These are phyloP conservation scores for Cydonia oblonga DNA, from an alignment of 331 rosid species.

Conservation along the genomic window DNA sequence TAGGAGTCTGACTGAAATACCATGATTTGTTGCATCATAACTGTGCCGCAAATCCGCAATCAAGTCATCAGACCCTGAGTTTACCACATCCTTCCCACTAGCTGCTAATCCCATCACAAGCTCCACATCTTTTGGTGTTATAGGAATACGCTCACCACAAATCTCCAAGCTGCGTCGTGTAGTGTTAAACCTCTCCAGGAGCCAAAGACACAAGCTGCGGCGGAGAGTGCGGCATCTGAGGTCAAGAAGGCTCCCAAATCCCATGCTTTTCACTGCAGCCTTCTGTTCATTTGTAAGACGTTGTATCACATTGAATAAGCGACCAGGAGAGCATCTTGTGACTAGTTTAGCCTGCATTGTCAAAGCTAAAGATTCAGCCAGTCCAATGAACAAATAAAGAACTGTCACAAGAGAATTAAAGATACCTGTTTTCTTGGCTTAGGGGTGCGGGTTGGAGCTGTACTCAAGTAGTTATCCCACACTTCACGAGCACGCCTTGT, in stretches of 20 bases:
- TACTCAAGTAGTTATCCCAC: slow-evolving; percentile 37
- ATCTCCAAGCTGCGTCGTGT: slow-evolving; percentile 24
- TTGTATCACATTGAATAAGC: slow-evolving; percentile 30
- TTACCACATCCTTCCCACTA: slow-evolving; percentile 35
- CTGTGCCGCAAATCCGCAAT: slow-evolving; percentile 21
- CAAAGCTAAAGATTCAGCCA: slow-evolving; percentile 1
- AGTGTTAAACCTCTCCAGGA: slow-evolving; percentile 31
- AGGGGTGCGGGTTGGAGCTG: slow-evolving; percentile 15
- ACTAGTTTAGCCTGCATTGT: slow-evolving; percentile 26
- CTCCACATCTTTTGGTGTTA: slow-evolving; percentile 29
- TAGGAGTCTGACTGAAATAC: slow-evolving; percentile 28
- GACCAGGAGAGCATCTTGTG: slow-evolving; percentile 37
- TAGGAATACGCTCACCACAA: slow-evolving; percentile 16
- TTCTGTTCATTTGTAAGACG: slow-evolving; percentile 25
- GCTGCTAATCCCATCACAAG: slow-evolving; percentile 32
- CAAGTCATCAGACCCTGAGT: slow-evolving; percentile 33
- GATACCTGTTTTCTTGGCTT: slow-evolving; percentile 39
- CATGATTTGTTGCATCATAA: slow-evolving; percentile 30
- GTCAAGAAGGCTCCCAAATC: slow-evolving; percentile 30
- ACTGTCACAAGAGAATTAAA: background rate
- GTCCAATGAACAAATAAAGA: background rate
- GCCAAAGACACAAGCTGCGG: slow-evolving; percentile 36
- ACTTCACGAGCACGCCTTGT: slow-evolving; percentile 26
- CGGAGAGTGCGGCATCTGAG: slow-evolving; percentile 31
- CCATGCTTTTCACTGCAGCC: slow-evolving; percentile 28